phyloP scores from a whole-genome alignment of 495 filamentous ascomycete genomes.

The Xylaria sp. region DNA sequence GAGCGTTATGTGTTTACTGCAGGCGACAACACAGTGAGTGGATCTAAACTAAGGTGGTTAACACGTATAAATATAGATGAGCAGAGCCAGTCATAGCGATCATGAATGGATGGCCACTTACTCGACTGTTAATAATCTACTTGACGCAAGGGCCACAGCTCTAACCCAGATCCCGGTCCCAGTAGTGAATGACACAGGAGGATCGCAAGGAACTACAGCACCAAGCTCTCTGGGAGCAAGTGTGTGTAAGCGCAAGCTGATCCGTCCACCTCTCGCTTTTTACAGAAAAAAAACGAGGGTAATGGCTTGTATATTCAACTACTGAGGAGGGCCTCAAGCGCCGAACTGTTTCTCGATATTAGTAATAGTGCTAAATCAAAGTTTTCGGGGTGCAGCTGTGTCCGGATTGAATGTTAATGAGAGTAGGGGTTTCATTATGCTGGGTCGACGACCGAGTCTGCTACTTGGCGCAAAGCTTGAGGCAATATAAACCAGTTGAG shows the following conservation, averaged over 20 bases:
- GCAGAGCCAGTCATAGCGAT: not conserved
- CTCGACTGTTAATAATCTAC: not conserved
- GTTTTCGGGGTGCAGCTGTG: not conserved
- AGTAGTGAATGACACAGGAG: constrained; percentile 7
- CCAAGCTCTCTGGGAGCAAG: not conserved
- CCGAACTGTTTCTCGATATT: not conserved
- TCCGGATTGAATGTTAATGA: not conserved
- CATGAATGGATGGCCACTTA: not conserved
- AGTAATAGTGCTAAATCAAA: not conserved
- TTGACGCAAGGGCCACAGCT: not conserved
- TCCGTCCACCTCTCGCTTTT: not conserved
- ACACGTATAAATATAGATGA: not conserved
- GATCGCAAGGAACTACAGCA: not conserved
- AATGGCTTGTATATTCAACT: constrained; percentile 1
- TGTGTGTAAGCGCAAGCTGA: not conserved
- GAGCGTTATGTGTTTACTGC: not conserved
- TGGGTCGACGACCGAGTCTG: not conserved
- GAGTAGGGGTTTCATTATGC: not conserved
- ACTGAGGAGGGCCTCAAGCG: not conserved
- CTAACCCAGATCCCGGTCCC: not conserved
- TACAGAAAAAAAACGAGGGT: not conserved
- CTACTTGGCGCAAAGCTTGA: not conserved
- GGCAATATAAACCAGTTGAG: constrained; percentile 24
- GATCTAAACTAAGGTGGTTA: not conserved
- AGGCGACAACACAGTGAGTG: not conserved